phyloP scores from a whole-genome alignment of 768 basidiomycete species.

The Naganishia vaughanmartiniae region DNA sequence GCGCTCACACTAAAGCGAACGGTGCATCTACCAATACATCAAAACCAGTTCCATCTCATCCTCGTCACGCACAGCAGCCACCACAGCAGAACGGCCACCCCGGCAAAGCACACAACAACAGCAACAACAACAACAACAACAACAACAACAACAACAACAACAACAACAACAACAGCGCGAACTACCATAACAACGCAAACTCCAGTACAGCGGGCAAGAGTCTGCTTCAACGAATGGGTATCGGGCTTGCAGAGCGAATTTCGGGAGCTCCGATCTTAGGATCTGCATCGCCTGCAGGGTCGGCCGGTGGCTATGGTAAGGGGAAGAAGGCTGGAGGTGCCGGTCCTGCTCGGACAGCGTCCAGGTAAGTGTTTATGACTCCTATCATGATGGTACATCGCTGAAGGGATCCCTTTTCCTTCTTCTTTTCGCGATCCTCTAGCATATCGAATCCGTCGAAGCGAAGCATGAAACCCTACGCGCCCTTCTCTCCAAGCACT shows the following conservation, averaged over 20 bases:
- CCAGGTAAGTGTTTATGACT: not conserved
- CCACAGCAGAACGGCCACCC: conserved; percentile 10
- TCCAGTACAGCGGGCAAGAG: conserved; percentile 18
- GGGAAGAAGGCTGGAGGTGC: not conserved
- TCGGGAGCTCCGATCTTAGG: not conserved
- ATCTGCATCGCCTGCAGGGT: not conserved
- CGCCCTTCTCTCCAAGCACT: not conserved
- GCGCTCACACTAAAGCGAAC: not conserved
- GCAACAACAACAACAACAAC: not conserved
- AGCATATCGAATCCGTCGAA: conserved; percentile 17
- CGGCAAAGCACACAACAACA: not conserved
- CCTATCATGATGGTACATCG: not conserved
- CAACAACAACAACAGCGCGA: not conserved
- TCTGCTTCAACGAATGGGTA: conserved; percentile 26
- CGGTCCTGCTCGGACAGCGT: conserved; percentile 1
- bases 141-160: conserved; percentile 3
- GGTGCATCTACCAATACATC: not conserved
- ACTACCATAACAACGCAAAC: conserved; percentile 9
- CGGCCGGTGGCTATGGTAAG: not conserved
- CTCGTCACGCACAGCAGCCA: conserved; percentile 12
- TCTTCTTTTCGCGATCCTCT: not conserved
- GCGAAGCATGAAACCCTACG: conserved; percentile 22
- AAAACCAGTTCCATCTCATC: conserved; percentile 6
- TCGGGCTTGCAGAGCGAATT: conserved; percentile 24
- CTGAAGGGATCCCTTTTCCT: not conserved